Evolutionary conservation across 1,284 basidiomycete genomes (phyloP).

Genomic region (Rhodotorula glutinis): DNA sequence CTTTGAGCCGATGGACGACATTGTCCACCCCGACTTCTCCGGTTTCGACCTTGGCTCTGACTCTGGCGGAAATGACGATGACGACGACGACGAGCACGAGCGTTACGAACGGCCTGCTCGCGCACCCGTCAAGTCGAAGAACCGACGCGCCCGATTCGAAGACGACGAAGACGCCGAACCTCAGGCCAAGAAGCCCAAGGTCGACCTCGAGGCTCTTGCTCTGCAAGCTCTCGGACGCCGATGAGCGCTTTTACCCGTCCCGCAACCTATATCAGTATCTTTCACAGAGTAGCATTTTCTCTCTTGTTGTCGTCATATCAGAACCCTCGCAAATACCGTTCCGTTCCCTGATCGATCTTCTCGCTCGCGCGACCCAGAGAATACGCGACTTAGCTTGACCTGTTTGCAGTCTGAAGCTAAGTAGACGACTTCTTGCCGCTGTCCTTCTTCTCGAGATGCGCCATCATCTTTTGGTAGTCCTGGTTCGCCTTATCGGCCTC

Average conservation of each 20-base stretch:
- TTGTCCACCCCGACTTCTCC: constrained; percentile 59
- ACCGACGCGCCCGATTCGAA: constrained; percentile 27
- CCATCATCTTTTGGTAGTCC: constrained; percentile 21
- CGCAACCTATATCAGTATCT: not conserved
- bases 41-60: constrained; percentile 57
- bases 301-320: not conserved
- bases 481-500: constrained; percentile 17
- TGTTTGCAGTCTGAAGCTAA: not conserved
- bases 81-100: constrained; percentile 1
- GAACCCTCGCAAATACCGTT: not conserved
- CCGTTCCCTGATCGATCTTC: too few relatives aligned
- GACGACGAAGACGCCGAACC: constrained; percentile 26
- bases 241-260: not conserved
- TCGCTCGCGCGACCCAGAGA: too few relatives aligned
- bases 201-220: constrained; percentile 43
- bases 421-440: not conserved
- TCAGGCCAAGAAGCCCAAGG: constrained; percentile 22
- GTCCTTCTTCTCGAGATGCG: constrained; percentile 20
- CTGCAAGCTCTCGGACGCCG: constrained; percentile 37
- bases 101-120: constrained; percentile 13
- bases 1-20: constrained; percentile 26
- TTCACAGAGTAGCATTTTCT: not conserved
- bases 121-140: constrained; percentile 16
- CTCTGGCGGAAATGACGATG: constrained; percentile 19
- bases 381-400: too few relatives aligned